A percentile compares a stretch with the other conserved stretches of the same genome.
Conservation (phyloP, 2,329 filamentous ascomycete species). For the Gremmenia infestans region DNA sequence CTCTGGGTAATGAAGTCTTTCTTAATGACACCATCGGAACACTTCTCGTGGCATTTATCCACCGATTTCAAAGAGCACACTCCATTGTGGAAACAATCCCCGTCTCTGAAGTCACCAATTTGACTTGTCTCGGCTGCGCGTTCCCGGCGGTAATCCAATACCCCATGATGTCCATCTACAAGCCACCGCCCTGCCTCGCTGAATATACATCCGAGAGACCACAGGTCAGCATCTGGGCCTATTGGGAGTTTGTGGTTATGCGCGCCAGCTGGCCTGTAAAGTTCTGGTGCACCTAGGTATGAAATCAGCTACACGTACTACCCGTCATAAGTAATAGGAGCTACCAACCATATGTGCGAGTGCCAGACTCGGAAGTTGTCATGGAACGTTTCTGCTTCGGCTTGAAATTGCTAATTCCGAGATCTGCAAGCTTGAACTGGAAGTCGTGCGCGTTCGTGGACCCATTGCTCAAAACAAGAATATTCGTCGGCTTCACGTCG, state of each 20-base stretch:
- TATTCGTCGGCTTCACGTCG: slow-evolving; percentile 32
- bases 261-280: slow-evolving; percentile 14
- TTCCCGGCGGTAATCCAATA: slow-evolving; percentile 23
- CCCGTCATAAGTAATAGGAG: background rate
- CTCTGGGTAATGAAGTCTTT: slow-evolving; percentile 12
- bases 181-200: slow-evolving; percentile 30
- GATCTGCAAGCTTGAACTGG: slow-evolving; percentile 30
- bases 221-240: slow-evolving; percentile 28
- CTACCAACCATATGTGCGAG: slow-evolving; percentile 16
- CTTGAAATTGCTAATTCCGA: slow-evolving; percentile 21
- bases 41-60: slow-evolving; percentile 14
- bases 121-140: slow-evolving; percentile 15
- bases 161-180: slow-evolving; percentile 22
- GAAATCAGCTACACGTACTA: background rate
- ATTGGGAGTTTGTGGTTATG: slow-evolving; percentile 8
- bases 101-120: slow-evolving; percentile 10
- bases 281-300: slow-evolving; percentile 31
- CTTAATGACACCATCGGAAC: slow-evolving; percentile 2
- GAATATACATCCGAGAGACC: slow-evolving; percentile 32
- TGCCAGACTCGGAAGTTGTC: slow-evolving; percentile 1
- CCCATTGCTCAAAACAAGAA: slow-evolving; percentile 26
- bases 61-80: slow-evolving; percentile 24
- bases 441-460: slow-evolving; percentile 18
- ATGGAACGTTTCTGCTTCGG: background rate
- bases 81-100: slow-evolving; percentile 31